These are phyloP conservation scores for Penicillium cinerascens DNA, from an alignment of 495 filamentous ascomycete genomes.

Conservation along the genomic window DNA sequence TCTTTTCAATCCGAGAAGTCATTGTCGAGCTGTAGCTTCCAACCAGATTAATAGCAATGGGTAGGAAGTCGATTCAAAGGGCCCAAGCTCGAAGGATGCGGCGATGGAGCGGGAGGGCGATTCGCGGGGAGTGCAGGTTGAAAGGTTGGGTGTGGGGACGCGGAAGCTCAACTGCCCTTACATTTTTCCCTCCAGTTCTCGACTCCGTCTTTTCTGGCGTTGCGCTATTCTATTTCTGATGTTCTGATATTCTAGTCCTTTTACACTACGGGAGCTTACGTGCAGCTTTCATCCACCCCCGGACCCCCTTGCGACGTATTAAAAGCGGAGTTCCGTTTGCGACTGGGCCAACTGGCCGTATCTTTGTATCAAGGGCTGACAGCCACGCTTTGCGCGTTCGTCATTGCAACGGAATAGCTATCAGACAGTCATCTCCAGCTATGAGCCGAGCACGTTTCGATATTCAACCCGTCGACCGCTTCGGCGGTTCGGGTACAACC, in stretches of 20 bases:
- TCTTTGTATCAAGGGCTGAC: neutral
- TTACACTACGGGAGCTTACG: neutral
- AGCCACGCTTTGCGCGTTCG: neutral
- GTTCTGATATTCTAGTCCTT: neutral
- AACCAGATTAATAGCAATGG: neutral
- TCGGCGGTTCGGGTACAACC: conserved; percentile 55
- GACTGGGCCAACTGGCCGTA: neutral
- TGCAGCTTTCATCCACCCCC: neutral
- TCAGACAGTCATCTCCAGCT: neutral
- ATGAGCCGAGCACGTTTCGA: conserved; percentile 49
- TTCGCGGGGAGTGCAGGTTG: conserved; percentile 13
- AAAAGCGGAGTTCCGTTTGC: neutral
- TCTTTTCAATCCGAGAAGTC: conserved; percentile 68
- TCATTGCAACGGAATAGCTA: neutral
- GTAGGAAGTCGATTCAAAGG: neutral
- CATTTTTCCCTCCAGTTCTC: neutral
- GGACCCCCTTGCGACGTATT: neutral
- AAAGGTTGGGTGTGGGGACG: conserved; percentile 25
- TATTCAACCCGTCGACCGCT: conserved; percentile 60
- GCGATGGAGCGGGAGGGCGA: neutral
- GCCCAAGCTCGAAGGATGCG: neutral
- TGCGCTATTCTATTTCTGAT: neutral
- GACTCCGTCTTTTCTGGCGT: neutral
- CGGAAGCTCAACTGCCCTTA: conserved; percentile 1
- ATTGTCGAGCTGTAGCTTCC: conserved; percentile 28